Conservation (phyloP, 169 alveolate species). For the Pseudocohnilembus persalinus region DNA sequence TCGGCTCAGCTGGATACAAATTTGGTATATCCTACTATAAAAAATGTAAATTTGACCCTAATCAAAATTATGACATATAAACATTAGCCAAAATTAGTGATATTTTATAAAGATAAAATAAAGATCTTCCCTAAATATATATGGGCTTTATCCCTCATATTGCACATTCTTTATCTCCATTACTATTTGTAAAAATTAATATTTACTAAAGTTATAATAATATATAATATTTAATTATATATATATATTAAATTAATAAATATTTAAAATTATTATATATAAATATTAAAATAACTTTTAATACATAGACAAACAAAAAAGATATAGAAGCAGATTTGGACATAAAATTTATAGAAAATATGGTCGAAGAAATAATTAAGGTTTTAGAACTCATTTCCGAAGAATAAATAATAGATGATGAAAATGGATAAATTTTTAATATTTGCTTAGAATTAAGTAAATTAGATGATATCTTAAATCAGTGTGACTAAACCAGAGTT, state of each 20-base stretch:
- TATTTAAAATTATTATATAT: too few species aligned
- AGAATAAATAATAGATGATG: constrained; percentile 1
- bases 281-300: too few species aligned
- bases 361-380: constrained; percentile 6
- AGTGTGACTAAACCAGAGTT: neutral
- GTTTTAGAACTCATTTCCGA: neutral
- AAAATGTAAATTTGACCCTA: constrained; percentile 1
- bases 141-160: neutral
- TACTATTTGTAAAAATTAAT: neutral
- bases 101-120: neutral
- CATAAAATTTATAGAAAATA: constrained; percentile 11
- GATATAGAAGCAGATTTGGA: constrained; percentile 1
- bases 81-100: neutral
- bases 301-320: neutral
- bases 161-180: neutral
- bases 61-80: neutral
- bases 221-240: too few species aligned
- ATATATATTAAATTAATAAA: too few species aligned
- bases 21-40: constrained; percentile 4
- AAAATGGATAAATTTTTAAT: neutral
- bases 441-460: constrained; percentile 9
- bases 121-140: neutral
- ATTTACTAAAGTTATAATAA: too few species aligned
- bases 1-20: constrained; percentile 10
- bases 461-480: constrained; percentile 17